Percentiles rank a stretch among this genome's conserved stretches.
These are phyloP conservation scores for Mycena vulgaris DNA, from an alignment of 768 basidiomycete genomes.

Conservation along the genomic window DNA sequence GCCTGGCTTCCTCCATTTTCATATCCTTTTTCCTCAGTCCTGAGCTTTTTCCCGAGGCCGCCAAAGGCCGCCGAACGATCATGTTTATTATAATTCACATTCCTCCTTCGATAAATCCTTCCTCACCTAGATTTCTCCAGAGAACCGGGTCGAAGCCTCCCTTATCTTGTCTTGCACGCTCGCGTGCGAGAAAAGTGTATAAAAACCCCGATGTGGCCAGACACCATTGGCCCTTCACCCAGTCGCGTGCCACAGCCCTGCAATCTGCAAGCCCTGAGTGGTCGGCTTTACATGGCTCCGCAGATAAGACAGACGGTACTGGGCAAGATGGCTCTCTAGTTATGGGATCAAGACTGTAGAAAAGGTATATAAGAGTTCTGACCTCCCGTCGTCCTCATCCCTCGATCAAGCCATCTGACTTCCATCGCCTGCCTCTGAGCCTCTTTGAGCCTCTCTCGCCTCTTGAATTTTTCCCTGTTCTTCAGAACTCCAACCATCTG, in stretches of 20 bases:
- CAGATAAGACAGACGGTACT: background rate
- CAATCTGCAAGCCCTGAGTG: slow-evolving; percentile 1
- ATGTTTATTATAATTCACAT: slow-evolving; percentile 21
- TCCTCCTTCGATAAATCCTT: slow-evolving; percentile 18
- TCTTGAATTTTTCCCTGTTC: background rate
- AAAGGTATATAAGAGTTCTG: background rate
- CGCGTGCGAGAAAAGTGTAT: too few relatives aligned
- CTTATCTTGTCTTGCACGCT: too few relatives aligned
- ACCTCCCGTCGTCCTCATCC: slow-evolving; percentile 1
- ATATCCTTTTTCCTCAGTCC: slow-evolving; percentile 12
- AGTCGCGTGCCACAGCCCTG: slow-evolving; percentile 3
- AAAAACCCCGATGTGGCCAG: too few relatives aligned
- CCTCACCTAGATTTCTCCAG: background rate
- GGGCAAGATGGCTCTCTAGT: slow-evolving; percentile 1
- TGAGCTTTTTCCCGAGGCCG: slow-evolving; percentile 12
- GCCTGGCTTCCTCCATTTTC: slow-evolving; percentile 8
- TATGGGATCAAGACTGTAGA: background rate
- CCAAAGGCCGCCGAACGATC: slow-evolving; percentile 11
- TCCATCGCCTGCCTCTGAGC: slow-evolving; percentile 6
- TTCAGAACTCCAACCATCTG: slow-evolving; percentile 1
- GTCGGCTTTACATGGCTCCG: slow-evolving; percentile 6
- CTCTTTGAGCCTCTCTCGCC: background rate
- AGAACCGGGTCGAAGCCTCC: background rate
- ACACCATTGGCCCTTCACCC: background rate
- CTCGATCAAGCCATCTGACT: background rate